These are phyloP conservation scores for Penicillium italicum DNA, from an alignment of 2,329 filamentous ascomycete genomes.

Conservation along the genomic window DNA sequence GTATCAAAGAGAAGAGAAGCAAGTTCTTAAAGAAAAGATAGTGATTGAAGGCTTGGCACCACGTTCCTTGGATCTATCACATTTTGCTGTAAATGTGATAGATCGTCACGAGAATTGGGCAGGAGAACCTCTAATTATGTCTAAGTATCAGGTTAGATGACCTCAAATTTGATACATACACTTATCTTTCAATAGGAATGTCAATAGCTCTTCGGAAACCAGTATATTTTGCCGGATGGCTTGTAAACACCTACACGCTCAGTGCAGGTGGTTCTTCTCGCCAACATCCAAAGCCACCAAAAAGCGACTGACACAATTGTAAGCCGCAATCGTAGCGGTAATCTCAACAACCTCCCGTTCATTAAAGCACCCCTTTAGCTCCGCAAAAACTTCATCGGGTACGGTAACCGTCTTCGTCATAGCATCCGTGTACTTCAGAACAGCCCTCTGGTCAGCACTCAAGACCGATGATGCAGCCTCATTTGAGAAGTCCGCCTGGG, in stretches of 20 bases:
- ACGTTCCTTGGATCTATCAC: not conserved
- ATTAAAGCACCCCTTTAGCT: conserved; percentile 58
- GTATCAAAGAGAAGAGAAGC: not conserved
- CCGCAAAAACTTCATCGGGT: conserved; percentile 62
- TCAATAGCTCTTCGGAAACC: not conserved
- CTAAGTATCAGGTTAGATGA: not conserved
- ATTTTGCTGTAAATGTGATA: no score
- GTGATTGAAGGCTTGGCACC: not conserved
- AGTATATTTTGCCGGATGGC: not conserved
- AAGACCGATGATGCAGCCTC: conserved; percentile 38
- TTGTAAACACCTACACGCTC: not conserved
- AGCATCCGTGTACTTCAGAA: conserved; percentile 72
- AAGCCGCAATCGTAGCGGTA: conserved; percentile 72
- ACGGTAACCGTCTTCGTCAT: conserved; percentile 76
- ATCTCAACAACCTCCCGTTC: conserved; percentile 77
- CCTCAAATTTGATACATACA: not conserved
- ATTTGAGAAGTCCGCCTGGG: conserved; percentile 29
- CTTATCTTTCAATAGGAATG: not conserved
- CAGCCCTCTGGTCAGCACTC: conserved; percentile 61
- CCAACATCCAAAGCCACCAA: conserved; percentile 71
- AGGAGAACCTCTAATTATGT: not conserved
- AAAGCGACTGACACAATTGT: conserved; percentile 83
- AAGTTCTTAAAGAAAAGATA: not conserved
- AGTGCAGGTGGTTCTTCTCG: conserved; percentile 36
- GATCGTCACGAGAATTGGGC: not conserved